Conservation (phyloP, 306 rosid species). For the Datisca glomerata region DNA sequence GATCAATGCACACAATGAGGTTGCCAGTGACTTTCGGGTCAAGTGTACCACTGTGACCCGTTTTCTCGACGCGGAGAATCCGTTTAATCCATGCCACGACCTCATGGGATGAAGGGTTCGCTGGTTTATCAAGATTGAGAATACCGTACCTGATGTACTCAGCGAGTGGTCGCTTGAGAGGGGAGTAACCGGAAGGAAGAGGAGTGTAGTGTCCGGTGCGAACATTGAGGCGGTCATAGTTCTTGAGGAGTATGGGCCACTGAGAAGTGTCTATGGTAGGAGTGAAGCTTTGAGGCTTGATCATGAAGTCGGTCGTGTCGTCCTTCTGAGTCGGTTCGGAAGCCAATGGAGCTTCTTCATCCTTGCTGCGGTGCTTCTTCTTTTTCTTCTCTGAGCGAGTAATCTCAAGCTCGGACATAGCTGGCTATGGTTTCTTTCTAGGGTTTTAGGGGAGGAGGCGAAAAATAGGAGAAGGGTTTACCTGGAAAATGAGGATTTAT, state of each 20-base stretch:
- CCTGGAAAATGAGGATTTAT: not conserved
- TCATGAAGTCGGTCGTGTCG: constrained; percentile 30
- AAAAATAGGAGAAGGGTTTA: not conserved
- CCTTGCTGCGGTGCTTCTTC: constrained; percentile 26
- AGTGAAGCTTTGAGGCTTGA: constrained; percentile 57
- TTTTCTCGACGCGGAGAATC: constrained; percentile 63
- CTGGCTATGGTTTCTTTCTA: constrained; percentile 1
- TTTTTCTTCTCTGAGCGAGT: constrained; percentile 41
- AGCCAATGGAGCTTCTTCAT: constrained; percentile 2
- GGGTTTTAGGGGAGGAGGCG: constrained; percentile 10
- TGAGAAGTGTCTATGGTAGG: constrained; percentile 62
- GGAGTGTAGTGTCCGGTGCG: constrained; percentile 88
- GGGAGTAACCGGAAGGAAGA: constrained; percentile 58
- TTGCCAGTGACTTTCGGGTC: constrained; percentile 85
- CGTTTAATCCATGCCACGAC: constrained; percentile 84
- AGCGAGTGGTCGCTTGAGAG: constrained; percentile 58
- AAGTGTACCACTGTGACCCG: constrained; percentile 79
- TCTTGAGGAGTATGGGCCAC: constrained; percentile 81
- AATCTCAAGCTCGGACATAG: constrained; percentile 28
- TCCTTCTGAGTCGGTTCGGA: constrained; percentile 14
- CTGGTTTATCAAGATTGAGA: constrained; percentile 69
- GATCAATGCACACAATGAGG: constrained; percentile 66
- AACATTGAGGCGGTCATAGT: constrained; percentile 78
- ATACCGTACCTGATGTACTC: constrained; percentile 68
- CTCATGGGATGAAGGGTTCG: constrained; percentile 86